Conservation (phyloP, 2,329 filamentous ascomycete genomes). For the Arthrobotrys pseudoclavata region DNA sequence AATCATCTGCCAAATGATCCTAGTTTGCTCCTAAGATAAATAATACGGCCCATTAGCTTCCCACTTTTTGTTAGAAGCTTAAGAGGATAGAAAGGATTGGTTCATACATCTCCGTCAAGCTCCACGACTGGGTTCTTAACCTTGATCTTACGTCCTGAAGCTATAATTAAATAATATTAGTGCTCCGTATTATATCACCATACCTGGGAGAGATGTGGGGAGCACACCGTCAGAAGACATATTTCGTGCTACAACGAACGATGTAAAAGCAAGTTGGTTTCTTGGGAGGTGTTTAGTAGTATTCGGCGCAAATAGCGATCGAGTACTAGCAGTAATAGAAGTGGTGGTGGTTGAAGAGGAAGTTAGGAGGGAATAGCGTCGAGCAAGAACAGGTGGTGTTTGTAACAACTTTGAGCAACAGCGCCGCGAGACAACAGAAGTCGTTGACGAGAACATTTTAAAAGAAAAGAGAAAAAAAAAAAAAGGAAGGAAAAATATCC, state of each 20-base stretch:
- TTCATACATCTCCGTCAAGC: slow-evolving; percentile 80
- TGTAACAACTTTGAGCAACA: slow-evolving; percentile 49
- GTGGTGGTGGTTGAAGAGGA: not conserved
- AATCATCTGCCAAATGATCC: slow-evolving; percentile 99
- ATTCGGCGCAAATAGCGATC: slow-evolving; percentile 45
- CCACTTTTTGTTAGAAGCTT: not conserved
- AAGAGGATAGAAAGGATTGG: slow-evolving; percentile 19
- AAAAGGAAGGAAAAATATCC: not conserved
- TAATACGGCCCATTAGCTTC: slow-evolving; percentile 22
- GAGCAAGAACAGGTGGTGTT: slow-evolving; percentile 37
- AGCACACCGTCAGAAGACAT: slow-evolving; percentile 48
- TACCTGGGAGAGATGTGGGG: not conserved
- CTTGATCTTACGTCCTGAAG: slow-evolving; percentile 81
- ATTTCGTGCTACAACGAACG: slow-evolving; percentile 46
- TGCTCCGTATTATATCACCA: not conserved
- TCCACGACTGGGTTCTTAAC: slow-evolving; percentile 99
- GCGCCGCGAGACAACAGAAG: slow-evolving; percentile 49
- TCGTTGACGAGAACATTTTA: slow-evolving; percentile 46
- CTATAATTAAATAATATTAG: not conserved
- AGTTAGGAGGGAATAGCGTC: not conserved
- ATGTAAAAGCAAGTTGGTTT: slow-evolving; percentile 36
- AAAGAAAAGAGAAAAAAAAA: slow-evolving; percentile 9
- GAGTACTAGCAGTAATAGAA: not conserved
- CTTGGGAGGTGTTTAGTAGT: slow-evolving; percentile 13
- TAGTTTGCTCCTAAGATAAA: slow-evolving; percentile 81